Evolutionary conservation across 2,329 filamentous ascomycete genomes (phyloP), one percentile per base, ranked within the genome.

Genomic region (Claviceps sp.): DNA sequence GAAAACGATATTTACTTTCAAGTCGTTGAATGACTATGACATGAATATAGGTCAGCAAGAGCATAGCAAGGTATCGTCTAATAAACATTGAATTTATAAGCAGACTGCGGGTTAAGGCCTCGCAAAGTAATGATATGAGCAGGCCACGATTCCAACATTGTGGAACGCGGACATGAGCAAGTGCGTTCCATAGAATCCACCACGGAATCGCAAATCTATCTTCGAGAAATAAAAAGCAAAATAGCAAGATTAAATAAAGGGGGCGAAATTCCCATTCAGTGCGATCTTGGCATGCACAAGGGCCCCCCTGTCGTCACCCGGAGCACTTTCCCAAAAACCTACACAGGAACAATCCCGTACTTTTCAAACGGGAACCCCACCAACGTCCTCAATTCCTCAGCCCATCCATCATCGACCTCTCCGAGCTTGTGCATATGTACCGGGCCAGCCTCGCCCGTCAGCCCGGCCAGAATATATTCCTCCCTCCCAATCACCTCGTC

Each of bases 381-480:
- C 26, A 84, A 64, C 20, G 67, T 73, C 24, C 63, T 58, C 50
- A 75, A 63, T 59, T 79, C 76, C 62, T 81, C 73, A 1, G 73
- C 78, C 79, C 79, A 84, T 14, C 79, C 81, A 57, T 84, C 81
- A 48, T 69, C 73, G 13, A 75, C 50, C 62, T 81, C 72, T 1
- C 80, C 81, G 2, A 81, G 62, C 64, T 78, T 72, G 57, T 81
- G 74, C 55, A 72, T 60, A 51, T 79, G 77, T 4, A 76, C 70
- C 3, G 68, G 68, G 13, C 75, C 77, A 0, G 77, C 84, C 68
- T 85, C 81, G 1, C 86, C 87, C 24, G 85, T 89, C 59, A 81
- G 70, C 0, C 90, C 93, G 0, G 93, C 91, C 22, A 98, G 71
- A 2, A 98, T 88, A 64, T 89, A 80, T 11, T 76, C 77, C 70